Conservation (phyloP, 2,329 filamentous ascomycete genomes). For the Epichloe brachyelytri region DNA sequence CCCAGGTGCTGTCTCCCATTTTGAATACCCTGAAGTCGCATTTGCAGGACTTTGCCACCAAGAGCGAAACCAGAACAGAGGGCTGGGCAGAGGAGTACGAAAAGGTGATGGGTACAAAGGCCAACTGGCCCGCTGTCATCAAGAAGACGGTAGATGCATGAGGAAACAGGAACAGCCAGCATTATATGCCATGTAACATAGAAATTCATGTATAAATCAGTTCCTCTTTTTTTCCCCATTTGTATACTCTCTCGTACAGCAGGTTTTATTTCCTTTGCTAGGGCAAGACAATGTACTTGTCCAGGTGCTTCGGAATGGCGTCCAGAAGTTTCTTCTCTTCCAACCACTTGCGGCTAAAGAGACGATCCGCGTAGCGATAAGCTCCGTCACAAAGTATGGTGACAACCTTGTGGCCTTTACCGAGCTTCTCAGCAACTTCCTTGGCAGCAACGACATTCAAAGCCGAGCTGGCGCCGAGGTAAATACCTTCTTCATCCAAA, state of each 20-base stretch:
- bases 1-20: conserved; percentile 23
- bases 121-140: conserved; percentile 13
- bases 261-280: conserved; percentile 23
- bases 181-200: not conserved
- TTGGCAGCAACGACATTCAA: conserved; percentile 93
- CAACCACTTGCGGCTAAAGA: conserved; percentile 90
- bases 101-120: conserved; percentile 15
- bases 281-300: conserved; percentile 89
- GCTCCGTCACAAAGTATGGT: conserved; percentile 92
- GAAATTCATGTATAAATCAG: conserved; percentile 12
- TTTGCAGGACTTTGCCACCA: conserved; percentile 19
- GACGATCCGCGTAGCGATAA: conserved; percentile 87
- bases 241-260: conserved; percentile 12
- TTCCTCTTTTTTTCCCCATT: conserved; percentile 1
- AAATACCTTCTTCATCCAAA: conserved; percentile 88
- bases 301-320: conserved; percentile 71
- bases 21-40: conserved; percentile 24
- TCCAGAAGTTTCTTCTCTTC: conserved; percentile 69
- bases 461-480: conserved; percentile 85
- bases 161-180: not conserved
- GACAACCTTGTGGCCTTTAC: conserved; percentile 79
- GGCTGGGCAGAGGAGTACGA: conserved; percentile 16
- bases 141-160: not conserved
- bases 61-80: conserved; percentile 4
- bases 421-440: conserved; percentile 83